Base-by-base conservation (phyloP, 345 rosid species). In the Salix viminalis region DNA sequence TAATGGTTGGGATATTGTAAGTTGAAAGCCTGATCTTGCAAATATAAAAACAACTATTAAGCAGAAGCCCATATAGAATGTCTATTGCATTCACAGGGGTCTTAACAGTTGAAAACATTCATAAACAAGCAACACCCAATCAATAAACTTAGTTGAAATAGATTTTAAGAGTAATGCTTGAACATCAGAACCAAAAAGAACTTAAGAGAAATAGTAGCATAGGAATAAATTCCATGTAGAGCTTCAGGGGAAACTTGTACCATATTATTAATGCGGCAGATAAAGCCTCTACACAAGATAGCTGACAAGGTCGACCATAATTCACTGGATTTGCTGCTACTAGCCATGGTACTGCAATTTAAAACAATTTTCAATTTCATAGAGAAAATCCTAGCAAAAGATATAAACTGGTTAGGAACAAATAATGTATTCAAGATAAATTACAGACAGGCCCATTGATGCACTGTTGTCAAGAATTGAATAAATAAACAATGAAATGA, bases 291-390 rank as follows among this genome's bases (percentile, higher is more conserved):
- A 92, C 99, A 76, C 99, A 96, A 26, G 98, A 94, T 48, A 94
- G 89, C 83, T 96, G 73, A 84, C 98, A 92, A 0, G 99, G 98
- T 61, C 97, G 89, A 46, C 99, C 98, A 82, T 94, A 96, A 81
- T 94, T 96, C 75, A 94, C 99, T 12, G 97, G 98, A 86, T 94
- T 96, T 71, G 98, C 98, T 82, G 98, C 99, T 32, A 96, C 99
- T 69, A 96, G 92, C 98, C 99, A 94, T 8, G 98, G 99, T 72
- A 94, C 99, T 96, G 87, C 83, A 87, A 75, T 72, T 75, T 69
- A 82, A 65, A 79, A 18, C 6, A 74, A 19, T 16, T 62, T 24
- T 62, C 69, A 75, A 77, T 37, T 62, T 69, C 42, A 56, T 39
- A 73, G 32, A 52, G 52, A 36, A 50, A 50, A 21, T 18, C 58